Percentiles rank a stretch among this genome's conserved stretches.
These are phyloP conservation scores for Chlamydomonas sp. DNA, from an alignment of 139 green algal species.

Conservation along the genomic window DNA sequence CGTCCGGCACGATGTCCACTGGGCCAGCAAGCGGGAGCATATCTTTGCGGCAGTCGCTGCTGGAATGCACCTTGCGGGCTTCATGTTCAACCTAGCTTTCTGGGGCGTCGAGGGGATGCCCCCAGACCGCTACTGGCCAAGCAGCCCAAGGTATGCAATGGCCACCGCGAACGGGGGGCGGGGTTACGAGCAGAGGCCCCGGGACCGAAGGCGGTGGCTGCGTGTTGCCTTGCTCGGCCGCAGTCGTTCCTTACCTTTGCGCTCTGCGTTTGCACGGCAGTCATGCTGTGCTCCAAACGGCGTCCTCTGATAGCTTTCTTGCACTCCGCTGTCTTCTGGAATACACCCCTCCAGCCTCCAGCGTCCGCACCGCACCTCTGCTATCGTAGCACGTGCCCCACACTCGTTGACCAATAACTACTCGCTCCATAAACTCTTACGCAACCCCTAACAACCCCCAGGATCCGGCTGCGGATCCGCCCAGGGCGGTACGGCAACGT, in stretches of 20 bases:
- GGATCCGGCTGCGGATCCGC: conserved; percentile 44
- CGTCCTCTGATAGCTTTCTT: no score
- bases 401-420: neutral
- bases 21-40: conserved; percentile 50
- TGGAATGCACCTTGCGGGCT: conserved; percentile 55
- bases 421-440: neutral
- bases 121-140: conserved; percentile 58
- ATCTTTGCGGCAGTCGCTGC: conserved; percentile 58
- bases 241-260: no score
- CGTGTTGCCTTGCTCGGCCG: no score
- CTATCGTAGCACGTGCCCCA: neutral
- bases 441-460: neutral
- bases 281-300: no score
- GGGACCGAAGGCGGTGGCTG: no score
- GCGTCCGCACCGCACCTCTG: neutral
- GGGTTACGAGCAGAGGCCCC: neutral
- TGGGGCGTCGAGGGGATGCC: conserved; percentile 64
- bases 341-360: no score
- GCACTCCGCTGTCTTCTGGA: no score
- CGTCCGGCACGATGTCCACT: conserved; percentile 37
- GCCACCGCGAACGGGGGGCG: neutral
- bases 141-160: conserved; percentile 34
- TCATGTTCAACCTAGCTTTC: conserved; percentile 64
- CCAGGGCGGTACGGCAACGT: conserved; percentile 63
- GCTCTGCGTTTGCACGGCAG: no score